Evolutionary conservation across 495 filamentous ascomycete species (phyloP).

Genomic region (Lichina pygmaea): DNA sequence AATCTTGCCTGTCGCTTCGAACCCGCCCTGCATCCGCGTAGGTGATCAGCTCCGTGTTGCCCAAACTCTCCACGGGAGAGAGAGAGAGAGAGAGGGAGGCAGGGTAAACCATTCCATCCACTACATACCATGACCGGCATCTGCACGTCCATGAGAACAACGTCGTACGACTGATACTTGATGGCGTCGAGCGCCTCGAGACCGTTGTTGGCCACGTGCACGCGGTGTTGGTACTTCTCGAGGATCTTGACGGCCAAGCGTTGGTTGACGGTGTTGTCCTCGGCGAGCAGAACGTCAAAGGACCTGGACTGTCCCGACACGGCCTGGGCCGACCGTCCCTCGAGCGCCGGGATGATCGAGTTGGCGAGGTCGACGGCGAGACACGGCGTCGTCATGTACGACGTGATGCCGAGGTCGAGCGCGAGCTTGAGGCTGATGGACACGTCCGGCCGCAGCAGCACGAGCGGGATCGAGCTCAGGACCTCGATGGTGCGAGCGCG

Average conservation of each 20-base stretch:
- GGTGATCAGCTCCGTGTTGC: too few species aligned
- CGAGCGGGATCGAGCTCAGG: conserved; percentile 94
- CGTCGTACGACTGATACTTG: conserved; percentile 75
- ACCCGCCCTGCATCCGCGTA: conserved; percentile 39
- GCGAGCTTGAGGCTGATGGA: conserved; percentile 86
- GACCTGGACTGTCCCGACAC: conserved; percentile 84
- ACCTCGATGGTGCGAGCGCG: conserved; percentile 66
- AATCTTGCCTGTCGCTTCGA: conserved; percentile 93
- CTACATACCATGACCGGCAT: conserved; percentile 84
- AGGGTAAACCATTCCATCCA: neutral
- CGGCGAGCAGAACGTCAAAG: conserved; percentile 85
- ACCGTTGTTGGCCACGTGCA: conserved; percentile 89
- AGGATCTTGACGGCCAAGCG: conserved; percentile 89
- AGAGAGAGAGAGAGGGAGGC: neutral
- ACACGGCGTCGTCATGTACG: conserved; percentile 97
- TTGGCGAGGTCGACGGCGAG: conserved; percentile 88
- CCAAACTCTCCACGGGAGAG: neutral
- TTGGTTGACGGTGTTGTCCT: conserved; percentile 97
- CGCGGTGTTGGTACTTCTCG: conserved; percentile 90
- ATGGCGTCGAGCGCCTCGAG: conserved; percentile 75
- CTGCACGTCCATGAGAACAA: conserved; percentile 97
- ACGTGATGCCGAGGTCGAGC: conserved; percentile 85
- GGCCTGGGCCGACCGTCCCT: conserved; percentile 77
- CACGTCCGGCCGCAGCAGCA: conserved; percentile 73
- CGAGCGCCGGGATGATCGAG: conserved; percentile 90